Evolutionary conservation across 345 rosid genomes (phyloP).

Genomic region (Litchi chinensis): DNA sequence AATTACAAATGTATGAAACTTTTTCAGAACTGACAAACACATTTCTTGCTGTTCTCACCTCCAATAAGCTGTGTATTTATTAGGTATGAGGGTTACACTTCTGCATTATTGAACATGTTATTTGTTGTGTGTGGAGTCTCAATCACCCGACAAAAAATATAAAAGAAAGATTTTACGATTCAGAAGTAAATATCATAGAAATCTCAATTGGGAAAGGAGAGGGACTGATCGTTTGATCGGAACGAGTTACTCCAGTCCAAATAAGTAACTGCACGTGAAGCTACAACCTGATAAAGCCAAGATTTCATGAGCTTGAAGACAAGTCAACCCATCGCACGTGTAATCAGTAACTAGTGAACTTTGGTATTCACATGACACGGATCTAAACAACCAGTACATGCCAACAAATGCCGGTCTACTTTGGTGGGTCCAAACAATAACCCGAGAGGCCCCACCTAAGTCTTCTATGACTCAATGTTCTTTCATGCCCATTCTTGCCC

Average conservation of each 20-base stretch:
- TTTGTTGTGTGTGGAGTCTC: not conserved
- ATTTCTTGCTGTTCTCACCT: too few relatives aligned
- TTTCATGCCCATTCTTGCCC: not conserved
- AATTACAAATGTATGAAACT: too few relatives aligned
- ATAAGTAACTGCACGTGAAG: conserved; percentile 19
- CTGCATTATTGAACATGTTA: too few relatives aligned
- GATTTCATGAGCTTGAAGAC: conserved; percentile 10
- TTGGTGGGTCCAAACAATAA: conserved; percentile 28
- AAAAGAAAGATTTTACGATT: not conserved
- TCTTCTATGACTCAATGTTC: not conserved
- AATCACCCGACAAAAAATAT: not conserved
- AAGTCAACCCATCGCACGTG: conserved; percentile 39
- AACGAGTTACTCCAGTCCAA: not conserved
- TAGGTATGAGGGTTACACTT: too few relatives aligned
- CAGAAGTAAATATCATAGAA: not conserved
- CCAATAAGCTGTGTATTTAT: too few relatives aligned
- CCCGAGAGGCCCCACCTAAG: not conserved
- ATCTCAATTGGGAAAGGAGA: not conserved
- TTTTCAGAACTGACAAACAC: too few relatives aligned
- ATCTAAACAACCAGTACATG: conserved; percentile 22
- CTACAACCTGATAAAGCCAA: conserved; percentile 17
- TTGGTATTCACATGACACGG: conserved; percentile 17
- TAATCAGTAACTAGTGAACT: conserved; percentile 12
- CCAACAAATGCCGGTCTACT: conserved; percentile 18
- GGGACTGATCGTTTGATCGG: not conserved